Conservation (phyloP, 2,329 filamentous ascomycete species). For the Harringtonia aguacate region DNA sequence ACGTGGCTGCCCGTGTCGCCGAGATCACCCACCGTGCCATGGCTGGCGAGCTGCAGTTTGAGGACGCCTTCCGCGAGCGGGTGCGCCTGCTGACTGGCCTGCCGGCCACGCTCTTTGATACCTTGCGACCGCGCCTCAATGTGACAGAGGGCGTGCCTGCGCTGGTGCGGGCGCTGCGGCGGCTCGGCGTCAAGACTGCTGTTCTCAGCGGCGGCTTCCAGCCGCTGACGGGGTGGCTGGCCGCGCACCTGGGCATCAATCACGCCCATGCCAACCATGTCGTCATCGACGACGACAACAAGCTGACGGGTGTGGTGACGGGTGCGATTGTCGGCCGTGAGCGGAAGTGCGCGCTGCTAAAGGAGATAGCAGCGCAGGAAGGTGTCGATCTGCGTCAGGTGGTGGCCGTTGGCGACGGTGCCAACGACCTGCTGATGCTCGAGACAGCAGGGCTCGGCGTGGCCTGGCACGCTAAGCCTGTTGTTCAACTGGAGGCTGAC, state of each 20-base stretch:
- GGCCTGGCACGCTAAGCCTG: conserved; percentile 75
- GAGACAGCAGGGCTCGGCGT: conserved; percentile 63
- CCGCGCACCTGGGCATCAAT: conserved; percentile 70
- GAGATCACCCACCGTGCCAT: conserved; percentile 89
- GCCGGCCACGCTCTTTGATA: conserved; percentile 65
- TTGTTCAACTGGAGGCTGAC: conserved; percentile 68
- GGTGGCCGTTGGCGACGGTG: conserved; percentile 69
- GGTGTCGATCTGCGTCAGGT: conserved; percentile 54
- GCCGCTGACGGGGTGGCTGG: conserved; percentile 80
- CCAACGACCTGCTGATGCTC: conserved; percentile 77
- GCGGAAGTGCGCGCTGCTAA: conserved; percentile 60
- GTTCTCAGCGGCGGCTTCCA: conserved; percentile 90
- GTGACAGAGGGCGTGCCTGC: conserved; percentile 73
- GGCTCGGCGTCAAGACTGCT: conserved; percentile 74
- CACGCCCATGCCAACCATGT: conserved; percentile 85
- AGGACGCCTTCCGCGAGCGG: conserved; percentile 68
- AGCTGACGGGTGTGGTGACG: conserved; percentile 61
- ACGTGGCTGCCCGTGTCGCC: conserved; percentile 72
- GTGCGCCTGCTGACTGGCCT: conserved; percentile 75
- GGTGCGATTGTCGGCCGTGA: conserved; percentile 67
- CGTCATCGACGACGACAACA: conserved; percentile 45
- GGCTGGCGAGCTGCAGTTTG: conserved; percentile 92
- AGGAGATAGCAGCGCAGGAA: conserved; percentile 60
- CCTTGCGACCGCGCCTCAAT: conserved; percentile 62
- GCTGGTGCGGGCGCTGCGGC: conserved; percentile 63